These are phyloP conservation scores for Rhizopogon rudus DNA, from an alignment of 768 basidiomycete genomes.

Conservation along the genomic window DNA sequence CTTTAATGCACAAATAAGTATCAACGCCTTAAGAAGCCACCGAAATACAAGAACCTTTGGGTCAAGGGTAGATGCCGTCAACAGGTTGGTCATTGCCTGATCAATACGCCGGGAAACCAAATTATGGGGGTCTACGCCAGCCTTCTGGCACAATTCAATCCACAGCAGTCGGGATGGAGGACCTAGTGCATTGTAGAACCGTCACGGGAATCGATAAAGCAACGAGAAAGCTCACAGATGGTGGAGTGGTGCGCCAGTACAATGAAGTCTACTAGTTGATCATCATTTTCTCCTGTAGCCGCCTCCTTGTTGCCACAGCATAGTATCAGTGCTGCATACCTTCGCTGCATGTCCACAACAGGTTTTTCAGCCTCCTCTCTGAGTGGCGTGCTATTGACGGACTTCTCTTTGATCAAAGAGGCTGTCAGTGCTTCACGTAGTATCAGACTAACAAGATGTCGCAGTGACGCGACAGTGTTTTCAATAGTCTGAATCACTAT, in stretches of 20 bases:
- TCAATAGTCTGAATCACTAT: constrained; percentile 39
- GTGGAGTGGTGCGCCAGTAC: constrained; percentile 72
- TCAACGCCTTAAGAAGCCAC: not conserved
- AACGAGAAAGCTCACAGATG: constrained; percentile 41
- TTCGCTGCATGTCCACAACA: constrained; percentile 43
- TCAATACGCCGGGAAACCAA: constrained; percentile 49
- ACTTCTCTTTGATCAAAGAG: constrained; percentile 39
- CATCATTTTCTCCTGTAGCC: constrained; percentile 36
- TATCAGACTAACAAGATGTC: constrained; percentile 45
- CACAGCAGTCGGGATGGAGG: constrained; percentile 34
- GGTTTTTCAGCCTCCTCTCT: constrained; percentile 36
- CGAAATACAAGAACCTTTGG: constrained; percentile 31
- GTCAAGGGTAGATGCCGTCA: constrained; percentile 41
- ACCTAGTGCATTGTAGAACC: constrained; percentile 9
- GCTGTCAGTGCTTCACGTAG: constrained; percentile 55
- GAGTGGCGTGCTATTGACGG: constrained; percentile 13
- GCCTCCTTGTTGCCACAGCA: constrained; percentile 34
- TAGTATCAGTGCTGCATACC: constrained; percentile 49
- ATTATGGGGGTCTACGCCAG: constrained; percentile 59
- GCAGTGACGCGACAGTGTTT: constrained; percentile 31
- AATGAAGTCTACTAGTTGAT: constrained; percentile 47
- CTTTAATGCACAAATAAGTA: constrained; percentile 19
- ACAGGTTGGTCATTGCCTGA: constrained; percentile 41
- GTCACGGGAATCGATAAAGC: not conserved
- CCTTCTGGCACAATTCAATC: constrained; percentile 79